These are phyloP conservation scores for Carnegiea gigantea DNA, from an alignment of 179 eudicot species.

Conservation along the genomic window DNA sequence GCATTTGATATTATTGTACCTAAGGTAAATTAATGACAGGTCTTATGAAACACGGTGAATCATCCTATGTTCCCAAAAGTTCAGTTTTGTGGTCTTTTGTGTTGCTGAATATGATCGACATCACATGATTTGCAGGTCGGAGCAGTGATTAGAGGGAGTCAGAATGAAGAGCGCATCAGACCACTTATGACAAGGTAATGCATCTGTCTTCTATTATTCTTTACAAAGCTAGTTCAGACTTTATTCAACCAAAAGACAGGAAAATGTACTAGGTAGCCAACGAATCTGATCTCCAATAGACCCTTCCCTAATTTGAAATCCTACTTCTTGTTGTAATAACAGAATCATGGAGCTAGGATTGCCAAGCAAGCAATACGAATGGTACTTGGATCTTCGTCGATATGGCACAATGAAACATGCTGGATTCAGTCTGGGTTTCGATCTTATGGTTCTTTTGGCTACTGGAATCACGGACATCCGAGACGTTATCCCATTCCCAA, in stretches of 20 bases:
- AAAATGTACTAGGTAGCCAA: not conserved
- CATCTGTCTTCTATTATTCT: not conserved
- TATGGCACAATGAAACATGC: conserved; percentile 67
- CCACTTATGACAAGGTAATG: conserved; percentile 34
- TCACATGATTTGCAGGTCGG: conserved; percentile 50
- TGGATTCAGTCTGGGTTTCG: conserved; percentile 78
- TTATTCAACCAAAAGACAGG: no score
- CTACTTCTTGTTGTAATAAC: conserved; percentile 18
- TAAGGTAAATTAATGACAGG: conserved; percentile 52
- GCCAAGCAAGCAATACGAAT: conserved; percentile 61
- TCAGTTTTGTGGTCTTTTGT: not conserved
- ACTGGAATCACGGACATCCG: conserved; percentile 62
- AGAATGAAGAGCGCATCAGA: conserved; percentile 63
- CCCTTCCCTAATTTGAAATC: not conserved
- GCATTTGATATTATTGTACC: conserved; percentile 79
- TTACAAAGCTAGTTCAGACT: not conserved
- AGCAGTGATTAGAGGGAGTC: conserved; percentile 63
- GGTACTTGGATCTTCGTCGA: conserved; percentile 87
- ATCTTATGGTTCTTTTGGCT: conserved; percentile 64
- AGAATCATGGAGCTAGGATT: conserved; percentile 70
- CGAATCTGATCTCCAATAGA: no score
- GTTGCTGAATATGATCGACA: conserved; percentile 1
- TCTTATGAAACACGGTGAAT: not conserved
- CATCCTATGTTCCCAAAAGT: not conserved
- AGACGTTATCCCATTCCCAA: conserved; percentile 68